Conservation (phyloP, 1,139 yeast species). For the Spathaspora jeffriesii region DNA sequence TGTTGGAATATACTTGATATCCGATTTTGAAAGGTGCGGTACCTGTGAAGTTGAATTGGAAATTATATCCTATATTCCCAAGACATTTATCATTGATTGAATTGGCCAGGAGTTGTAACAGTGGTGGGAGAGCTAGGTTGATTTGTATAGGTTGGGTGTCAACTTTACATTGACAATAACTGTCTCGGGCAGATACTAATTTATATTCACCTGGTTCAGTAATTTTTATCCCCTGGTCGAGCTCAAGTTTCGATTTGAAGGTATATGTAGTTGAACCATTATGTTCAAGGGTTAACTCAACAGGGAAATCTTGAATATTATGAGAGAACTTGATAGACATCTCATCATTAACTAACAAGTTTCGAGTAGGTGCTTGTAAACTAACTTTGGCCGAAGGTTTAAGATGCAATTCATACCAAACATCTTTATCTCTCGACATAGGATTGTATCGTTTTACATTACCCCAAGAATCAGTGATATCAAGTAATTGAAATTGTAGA, state of each 20-base stretch:
- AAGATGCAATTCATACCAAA: conserved; percentile 57
- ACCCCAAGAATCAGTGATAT: conserved; percentile 76
- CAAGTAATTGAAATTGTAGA: conserved; percentile 65
- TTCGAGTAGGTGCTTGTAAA: conserved; percentile 33
- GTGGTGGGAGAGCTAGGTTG: conserved; percentile 44
- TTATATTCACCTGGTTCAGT: conserved; percentile 65
- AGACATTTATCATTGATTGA: conserved; percentile 85
- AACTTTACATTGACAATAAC: conserved; percentile 65
- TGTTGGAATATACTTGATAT: conserved; percentile 57
- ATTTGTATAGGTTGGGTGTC: conserved; percentile 26
- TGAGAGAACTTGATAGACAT: conserved; percentile 32
- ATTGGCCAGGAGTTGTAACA: conserved; percentile 49
- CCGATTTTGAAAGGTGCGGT: conserved; percentile 77
- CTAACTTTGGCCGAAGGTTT: conserved; percentile 59
- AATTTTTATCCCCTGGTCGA: conserved; percentile 36
- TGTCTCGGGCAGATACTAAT: conserved; percentile 53
- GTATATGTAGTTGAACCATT: conserved; percentile 21
- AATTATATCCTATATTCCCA: conserved; percentile 80
- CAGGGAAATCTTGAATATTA: conserved; percentile 44
- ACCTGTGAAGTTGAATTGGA: conserved; percentile 74
- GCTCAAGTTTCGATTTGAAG: conserved; percentile 32
- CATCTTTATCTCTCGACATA: conserved; percentile 43
- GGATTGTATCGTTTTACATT: conserved; percentile 59
- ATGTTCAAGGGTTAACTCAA: conserved; percentile 34
- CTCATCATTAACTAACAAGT: conserved; percentile 39